phyloP scores from a whole-genome alignment of 257 asterid genomes.

The Nicotiana undulata region DNA sequence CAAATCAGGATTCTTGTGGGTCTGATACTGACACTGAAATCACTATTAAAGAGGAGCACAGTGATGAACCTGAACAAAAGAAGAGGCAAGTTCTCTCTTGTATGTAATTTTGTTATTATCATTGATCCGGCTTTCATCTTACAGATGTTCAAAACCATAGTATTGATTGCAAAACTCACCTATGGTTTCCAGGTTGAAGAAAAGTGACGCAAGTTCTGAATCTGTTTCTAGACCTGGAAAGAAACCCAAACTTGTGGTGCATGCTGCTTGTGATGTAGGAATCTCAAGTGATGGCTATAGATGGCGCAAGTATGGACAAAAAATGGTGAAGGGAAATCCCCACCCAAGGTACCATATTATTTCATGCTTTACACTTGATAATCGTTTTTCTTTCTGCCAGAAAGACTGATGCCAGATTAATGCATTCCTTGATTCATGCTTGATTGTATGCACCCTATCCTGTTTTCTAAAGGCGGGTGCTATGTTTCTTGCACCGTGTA shows the following conservation, averaged over 20 bases:
- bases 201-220: conserved; percentile 31
- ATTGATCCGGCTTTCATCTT: not conserved
- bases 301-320: conserved; percentile 98
- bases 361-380: conserved; percentile 5
- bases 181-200: conserved; percentile 51
- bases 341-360: conserved; percentile 63
- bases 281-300: conserved; percentile 92
- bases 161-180: not conserved
- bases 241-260: conserved; percentile 78
- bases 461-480: not conserved
- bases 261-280: conserved; percentile 82
- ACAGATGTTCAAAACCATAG: not conserved
- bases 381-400: not conserved
- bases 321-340: conserved; percentile 96
- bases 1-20: conserved; percentile 43
- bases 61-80: conserved; percentile 46
- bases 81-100: conserved; percentile 39
- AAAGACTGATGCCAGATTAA: not conserved
- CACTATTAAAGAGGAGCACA: conserved; percentile 36
- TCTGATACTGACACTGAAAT: conserved; percentile 51
- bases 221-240: conserved; percentile 52
- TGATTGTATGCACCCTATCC: not conserved
- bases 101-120: not conserved
- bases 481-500: not conserved
- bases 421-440: not conserved